Conservation (phyloP, 306 rosid species). For the Coriaria nepalensis region DNA sequence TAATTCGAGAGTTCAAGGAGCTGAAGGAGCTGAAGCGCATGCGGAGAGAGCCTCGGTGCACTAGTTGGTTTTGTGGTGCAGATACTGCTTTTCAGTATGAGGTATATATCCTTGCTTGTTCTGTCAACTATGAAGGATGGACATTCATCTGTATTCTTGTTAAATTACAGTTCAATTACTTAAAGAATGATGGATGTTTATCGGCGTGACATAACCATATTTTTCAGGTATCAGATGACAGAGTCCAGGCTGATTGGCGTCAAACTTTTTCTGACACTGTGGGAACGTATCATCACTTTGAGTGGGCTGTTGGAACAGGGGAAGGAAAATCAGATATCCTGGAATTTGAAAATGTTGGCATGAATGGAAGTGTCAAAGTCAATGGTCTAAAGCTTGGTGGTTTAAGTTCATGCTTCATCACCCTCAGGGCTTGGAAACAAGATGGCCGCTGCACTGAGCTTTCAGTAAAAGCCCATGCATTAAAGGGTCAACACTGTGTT, state of each 20-base stretch:
- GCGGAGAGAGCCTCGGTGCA: conserved; percentile 92
- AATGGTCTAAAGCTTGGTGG: conserved; percentile 75
- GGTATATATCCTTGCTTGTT: conserved; percentile 38
- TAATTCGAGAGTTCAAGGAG: conserved; percentile 95
- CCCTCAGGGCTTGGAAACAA: conserved; percentile 87
- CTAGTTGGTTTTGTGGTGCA: conserved; percentile 95
- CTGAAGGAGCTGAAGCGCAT: conserved; percentile 90
- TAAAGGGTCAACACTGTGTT: conserved; percentile 87
- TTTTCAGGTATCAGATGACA: conserved; percentile 69
- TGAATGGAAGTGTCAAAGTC: conserved; percentile 63
- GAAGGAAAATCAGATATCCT: conserved; percentile 94
- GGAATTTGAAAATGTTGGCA: conserved; percentile 91
- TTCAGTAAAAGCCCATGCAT: conserved; percentile 89
- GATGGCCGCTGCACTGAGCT: conserved; percentile 88
- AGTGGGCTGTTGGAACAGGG: conserved; percentile 97
- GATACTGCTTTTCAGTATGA: conserved; percentile 91
- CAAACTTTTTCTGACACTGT: conserved; percentile 74
- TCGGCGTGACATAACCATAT: not conserved
- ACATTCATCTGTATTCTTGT: conserved; percentile 10
- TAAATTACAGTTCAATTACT: conserved; percentile 7
- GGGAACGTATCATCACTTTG: conserved; percentile 84
- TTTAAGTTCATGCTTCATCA: conserved; percentile 70
- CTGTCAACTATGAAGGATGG: conserved; percentile 9
- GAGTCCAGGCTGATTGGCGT: conserved; percentile 82
- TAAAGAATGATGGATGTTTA: conserved; percentile 7